phyloP scores from a whole-genome alignment of 192 early-diverging fungal genomes.

The Obelidium mucronatum region DNA sequence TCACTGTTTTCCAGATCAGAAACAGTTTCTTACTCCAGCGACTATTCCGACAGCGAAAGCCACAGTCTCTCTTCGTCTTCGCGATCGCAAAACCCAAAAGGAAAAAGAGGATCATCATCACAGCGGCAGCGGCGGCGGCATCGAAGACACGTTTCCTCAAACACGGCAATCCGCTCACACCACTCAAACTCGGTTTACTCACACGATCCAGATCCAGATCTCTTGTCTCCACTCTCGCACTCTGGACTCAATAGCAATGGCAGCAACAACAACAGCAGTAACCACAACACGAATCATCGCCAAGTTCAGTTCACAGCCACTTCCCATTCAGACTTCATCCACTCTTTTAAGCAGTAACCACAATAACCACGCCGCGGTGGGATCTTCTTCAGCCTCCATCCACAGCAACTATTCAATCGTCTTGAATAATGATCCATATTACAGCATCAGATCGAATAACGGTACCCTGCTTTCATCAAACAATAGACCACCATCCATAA shows the following conservation, averaged over 20 bases:
- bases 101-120: too few relatives aligned
- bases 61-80: background rate
- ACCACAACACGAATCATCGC: too few relatives aligned
- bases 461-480: background rate
- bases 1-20: too few relatives aligned
- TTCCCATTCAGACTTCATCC: background rate
- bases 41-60: too few relatives aligned
- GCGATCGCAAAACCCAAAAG: too few relatives aligned
- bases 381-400: background rate
- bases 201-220: background rate
- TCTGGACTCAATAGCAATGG: background rate
- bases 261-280: too few relatives aligned
- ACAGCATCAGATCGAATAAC: background rate
- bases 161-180: background rate
- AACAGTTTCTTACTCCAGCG: too few relatives aligned
- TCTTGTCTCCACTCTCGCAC: background rate
- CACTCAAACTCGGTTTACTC: background rate
- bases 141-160: background rate
- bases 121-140: slow-evolving; percentile 2
- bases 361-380: background rate
- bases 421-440: background rate
- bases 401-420: background rate
- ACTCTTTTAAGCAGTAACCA: background rate
- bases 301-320: too few relatives aligned
- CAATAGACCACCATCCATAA: slow-evolving; percentile 1